Percentiles rank a stretch among this genome's conserved stretches.
Conservation (phyloP, 495 filamentous ascomycete species). For the Aspergillus coremiiformis region DNA sequence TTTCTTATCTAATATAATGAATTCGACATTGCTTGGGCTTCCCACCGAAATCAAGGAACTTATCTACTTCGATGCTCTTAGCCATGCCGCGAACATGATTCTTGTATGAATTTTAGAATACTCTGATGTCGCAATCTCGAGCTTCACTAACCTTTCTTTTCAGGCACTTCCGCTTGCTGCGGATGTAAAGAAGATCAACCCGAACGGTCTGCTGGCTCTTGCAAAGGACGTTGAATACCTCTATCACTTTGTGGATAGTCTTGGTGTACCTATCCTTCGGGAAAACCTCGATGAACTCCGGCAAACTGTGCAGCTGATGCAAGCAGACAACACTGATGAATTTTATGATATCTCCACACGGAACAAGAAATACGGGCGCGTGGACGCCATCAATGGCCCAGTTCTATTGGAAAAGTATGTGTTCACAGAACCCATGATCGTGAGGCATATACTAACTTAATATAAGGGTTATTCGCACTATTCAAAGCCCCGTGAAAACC, state of each 20-base stretch:
- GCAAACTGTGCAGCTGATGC: slow-evolving; percentile 83
- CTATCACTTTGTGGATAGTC: slow-evolving; percentile 71
- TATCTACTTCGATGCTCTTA: slow-evolving; percentile 94
- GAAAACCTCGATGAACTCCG: slow-evolving; percentile 87
- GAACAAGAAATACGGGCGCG: slow-evolving; percentile 87
- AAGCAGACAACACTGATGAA: slow-evolving; percentile 81
- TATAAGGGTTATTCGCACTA: slow-evolving; percentile 53
- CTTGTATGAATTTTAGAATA: slow-evolving; percentile 45
- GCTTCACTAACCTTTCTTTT: slow-evolving; percentile 12
- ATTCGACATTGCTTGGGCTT: slow-evolving; percentile 79
- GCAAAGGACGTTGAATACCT: slow-evolving; percentile 78
- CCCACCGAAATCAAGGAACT: slow-evolving; percentile 93
- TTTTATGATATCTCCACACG: slow-evolving; percentile 83
- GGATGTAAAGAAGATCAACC: slow-evolving; percentile 76
- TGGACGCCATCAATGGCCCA: slow-evolving; percentile 84
- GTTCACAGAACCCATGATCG: background rate
- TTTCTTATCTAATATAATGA: slow-evolving; percentile 96
- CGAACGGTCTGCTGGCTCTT: slow-evolving; percentile 73
- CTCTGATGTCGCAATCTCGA: background rate
- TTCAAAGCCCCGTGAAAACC: slow-evolving; percentile 50
- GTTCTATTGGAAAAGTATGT: slow-evolving; percentile 79
- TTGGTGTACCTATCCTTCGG: slow-evolving; percentile 71
- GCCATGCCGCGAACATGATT: slow-evolving; percentile 81
- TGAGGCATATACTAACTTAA: slow-evolving; percentile 32
- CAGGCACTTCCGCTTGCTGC: slow-evolving; percentile 75